These are phyloP conservation scores for Solanum appendiculatum DNA, from an alignment of 257 asterid species.

Conservation along the genomic window DNA sequence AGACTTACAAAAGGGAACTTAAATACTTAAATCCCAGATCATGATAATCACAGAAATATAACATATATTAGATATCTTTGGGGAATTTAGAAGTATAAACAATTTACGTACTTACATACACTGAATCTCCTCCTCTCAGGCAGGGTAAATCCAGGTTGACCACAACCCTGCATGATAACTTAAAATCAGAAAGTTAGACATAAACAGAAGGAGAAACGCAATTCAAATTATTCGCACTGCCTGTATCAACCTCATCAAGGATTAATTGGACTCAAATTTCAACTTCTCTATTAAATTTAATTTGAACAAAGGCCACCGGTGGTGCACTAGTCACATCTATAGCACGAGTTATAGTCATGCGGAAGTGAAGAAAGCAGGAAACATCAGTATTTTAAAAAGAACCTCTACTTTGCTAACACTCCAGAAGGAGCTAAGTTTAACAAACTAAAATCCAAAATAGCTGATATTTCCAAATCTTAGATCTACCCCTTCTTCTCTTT, in stretches of 20 bases:
- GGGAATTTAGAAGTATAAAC: not conserved
- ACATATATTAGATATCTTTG: not conserved
- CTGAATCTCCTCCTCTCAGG: conserved; percentile 79
- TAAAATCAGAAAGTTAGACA: conserved; percentile 1
- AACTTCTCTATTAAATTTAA: not conserved
- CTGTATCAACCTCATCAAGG: not conserved
- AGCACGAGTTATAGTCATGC: not conserved
- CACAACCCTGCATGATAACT: conserved; percentile 54
- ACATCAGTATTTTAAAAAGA: not conserved
- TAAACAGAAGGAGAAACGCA: not conserved
- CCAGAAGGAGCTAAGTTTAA: not conserved
- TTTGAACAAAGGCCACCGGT: not conserved
- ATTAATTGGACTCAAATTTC: not conserved
- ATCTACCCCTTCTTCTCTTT: not conserved
- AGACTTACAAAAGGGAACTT: not conserved
- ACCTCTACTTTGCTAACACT: not conserved
- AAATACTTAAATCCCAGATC: not conserved
- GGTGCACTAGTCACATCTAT: not conserved
- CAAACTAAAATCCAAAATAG: not conserved
- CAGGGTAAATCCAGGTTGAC: conserved; percentile 90
- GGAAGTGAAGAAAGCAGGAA: not conserved
- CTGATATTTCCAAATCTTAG: not conserved
- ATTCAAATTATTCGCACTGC: not conserved
- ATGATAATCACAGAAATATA: not conserved
- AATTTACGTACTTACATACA: conserved; percentile 22